These are phyloP conservation scores for Thraustotheca clavata DNA, from an alignment of 352 stramenopile species.

Conservation along the genomic window DNA sequence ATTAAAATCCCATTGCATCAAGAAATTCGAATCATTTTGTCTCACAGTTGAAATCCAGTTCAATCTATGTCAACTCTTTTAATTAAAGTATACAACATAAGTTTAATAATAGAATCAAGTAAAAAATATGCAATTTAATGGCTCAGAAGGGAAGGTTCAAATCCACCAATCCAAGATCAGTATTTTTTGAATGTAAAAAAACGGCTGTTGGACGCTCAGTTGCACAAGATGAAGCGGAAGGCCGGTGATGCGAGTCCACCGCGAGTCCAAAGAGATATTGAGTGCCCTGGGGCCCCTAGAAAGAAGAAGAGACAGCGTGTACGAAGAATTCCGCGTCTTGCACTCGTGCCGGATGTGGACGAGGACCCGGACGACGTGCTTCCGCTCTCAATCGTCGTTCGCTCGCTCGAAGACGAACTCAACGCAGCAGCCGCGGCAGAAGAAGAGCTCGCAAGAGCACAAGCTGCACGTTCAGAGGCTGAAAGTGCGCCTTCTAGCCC, in stretches of 20 bases:
- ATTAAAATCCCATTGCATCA: not conserved
- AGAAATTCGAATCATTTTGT: not conserved
- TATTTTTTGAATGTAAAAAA: not conserved
- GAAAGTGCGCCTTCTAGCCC: not conserved
- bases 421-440: slow-evolving; percentile 1
- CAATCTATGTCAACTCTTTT: not conserved
- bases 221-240: not conserved
- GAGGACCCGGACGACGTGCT: not conserved
- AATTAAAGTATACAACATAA: not conserved
- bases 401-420: slow-evolving; percentile 19
- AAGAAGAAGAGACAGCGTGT: slow-evolving; percentile 10
- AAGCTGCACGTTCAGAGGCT: not conserved
- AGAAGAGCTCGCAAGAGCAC: not conserved
- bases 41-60: not conserved
- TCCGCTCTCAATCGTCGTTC: not conserved
- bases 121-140: not conserved
- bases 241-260: slow-evolving; percentile 10
- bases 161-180: not conserved
- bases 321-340: slow-evolving; percentile 1
- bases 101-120: not conserved
- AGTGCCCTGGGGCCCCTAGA: slow-evolving; percentile 15
- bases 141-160: not conserved
- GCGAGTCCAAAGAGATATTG: slow-evolving; percentile 9
- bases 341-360: not conserved
- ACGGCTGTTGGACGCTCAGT: not conserved